Base-by-base conservation (phyloP, 345 rosid species). In the Eucalyptus sp. region DNA sequence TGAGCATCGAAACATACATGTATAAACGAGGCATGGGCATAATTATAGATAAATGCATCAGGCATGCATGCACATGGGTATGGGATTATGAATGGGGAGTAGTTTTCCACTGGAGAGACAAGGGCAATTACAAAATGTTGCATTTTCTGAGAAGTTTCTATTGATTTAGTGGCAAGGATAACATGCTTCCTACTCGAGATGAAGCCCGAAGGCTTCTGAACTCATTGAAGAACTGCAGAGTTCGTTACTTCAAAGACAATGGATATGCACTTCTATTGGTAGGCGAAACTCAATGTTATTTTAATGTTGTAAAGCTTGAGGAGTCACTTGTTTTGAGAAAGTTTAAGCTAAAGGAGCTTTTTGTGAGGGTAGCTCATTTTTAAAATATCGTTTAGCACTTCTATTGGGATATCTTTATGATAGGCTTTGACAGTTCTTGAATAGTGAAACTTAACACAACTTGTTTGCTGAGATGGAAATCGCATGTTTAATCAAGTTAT, bases 261-360 rank as follows among this genome's bases (percentile, higher is more conserved):
- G 98, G 99, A 6, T 98, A 97, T 90, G 76, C 96, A 88, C 96
- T 97, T 91, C 89, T 96, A 89, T 58, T 94, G 95, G 99, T 97
- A 95, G 29, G 91, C 1, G n/a, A 43, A 43, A 49, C 54, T 60
- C 33, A 15, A 15, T 88, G 37, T 20, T 51, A 33, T 50, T 51
- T 51, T 10, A 33, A 87, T 44, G 46, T 56, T 22, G 58, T 41
- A 71, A 18, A 71, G 46, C 8, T 71, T 18, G 27, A 71, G 81
- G 81, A 71, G 25, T 10, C 25, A 71, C 81, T 71, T 71, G 83
- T 71, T 71, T 37, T 37, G 4, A 10, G 27, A 71, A 49, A 87
- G 17, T 49, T 46, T 49, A 14, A 50, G 44, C 43, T 71, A 62
- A 7, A 24, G 18, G 88, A 71, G 13, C 44, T 71, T 71, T 71